Evolutionary conservation across 768 basidiomycete genomes (phyloP).

Genomic region (Trametes meyenii): DNA sequence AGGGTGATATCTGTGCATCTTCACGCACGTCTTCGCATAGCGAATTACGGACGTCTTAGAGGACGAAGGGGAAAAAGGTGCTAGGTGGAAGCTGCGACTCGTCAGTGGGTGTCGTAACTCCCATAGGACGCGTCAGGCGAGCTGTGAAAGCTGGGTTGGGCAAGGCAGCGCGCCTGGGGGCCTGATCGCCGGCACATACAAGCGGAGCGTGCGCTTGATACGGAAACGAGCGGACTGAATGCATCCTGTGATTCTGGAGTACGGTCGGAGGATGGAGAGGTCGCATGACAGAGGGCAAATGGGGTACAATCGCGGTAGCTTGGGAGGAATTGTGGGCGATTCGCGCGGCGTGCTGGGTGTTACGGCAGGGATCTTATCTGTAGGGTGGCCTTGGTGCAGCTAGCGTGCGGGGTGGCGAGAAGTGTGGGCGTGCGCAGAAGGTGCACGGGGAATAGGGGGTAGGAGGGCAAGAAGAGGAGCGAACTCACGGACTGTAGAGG

Average conservation of each 20-base stretch:
- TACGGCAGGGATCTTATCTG: slow-evolving; percentile 4
- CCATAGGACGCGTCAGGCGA: not conserved
- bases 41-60: too few relatives aligned
- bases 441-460: not conserved
- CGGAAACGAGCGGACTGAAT: not conserved
- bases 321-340: not conserved
- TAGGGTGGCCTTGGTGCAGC: not conserved
- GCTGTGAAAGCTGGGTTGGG: too few relatives aligned
- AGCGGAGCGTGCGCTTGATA: not conserved
- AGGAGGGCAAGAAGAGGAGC: not conserved
- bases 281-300: not conserved
- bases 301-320: not conserved
- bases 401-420: not conserved
- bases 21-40: too few relatives aligned
- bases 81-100: too few relatives aligned
- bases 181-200: not conserved
- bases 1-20: too few relatives aligned
- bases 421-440: slow-evolving; percentile 2
- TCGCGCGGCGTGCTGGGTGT: not conserved
- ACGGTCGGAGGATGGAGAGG: not conserved
- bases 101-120: not conserved
- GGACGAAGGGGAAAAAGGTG: too few relatives aligned
- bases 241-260: not conserved
- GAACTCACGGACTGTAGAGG: not conserved
- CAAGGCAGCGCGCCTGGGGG: not conserved